phyloP scores from a whole-genome alignment of 78 protist genomes.

The Tieghemostelium lacteum region DNA sequence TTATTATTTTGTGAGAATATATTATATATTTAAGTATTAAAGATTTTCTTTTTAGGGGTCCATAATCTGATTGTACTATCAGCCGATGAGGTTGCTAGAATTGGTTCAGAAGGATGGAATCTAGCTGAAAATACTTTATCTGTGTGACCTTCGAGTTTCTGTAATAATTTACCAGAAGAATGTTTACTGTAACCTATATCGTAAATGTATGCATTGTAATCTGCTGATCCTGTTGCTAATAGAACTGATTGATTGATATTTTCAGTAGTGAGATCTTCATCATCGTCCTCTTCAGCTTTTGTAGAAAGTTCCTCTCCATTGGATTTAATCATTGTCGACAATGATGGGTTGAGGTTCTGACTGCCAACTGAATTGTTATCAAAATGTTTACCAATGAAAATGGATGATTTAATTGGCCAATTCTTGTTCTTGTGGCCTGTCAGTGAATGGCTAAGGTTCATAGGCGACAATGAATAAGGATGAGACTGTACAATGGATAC shows the following conservation, averaged over 20 bases:
- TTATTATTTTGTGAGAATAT: too few relatives aligned
- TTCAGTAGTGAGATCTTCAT: constrained; percentile 4
- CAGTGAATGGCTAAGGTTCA: constrained; percentile 64
- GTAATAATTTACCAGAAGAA: constrained; percentile 73
- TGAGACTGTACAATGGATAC: constrained; percentile 57
- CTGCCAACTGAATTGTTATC: not conserved
- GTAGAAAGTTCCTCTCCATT: constrained; percentile 34
- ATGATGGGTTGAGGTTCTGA: too few relatives aligned
- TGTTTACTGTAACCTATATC: constrained; percentile 67
- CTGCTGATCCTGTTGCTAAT: constrained; percentile 87
- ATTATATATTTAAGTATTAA: constrained; percentile 27
- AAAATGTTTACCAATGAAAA: constrained; percentile 64
- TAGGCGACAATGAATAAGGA: constrained; percentile 61
- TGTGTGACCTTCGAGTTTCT: constrained; percentile 86
- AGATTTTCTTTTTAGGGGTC: constrained; percentile 75
- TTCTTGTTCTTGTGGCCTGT: constrained; percentile 79
- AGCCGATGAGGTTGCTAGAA: constrained; percentile 84
- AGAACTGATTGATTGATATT: constrained; percentile 72
- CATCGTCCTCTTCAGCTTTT: constrained; percentile 63
- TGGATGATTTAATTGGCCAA: constrained; percentile 84
- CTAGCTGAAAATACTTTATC: constrained; percentile 86
- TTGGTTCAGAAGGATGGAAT: constrained; percentile 88
- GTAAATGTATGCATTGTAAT: constrained; percentile 68
- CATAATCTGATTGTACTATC: constrained; percentile 81
- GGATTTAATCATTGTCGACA: not conserved